A percentile compares a stretch with the other conserved stretches of the same genome.
phyloP scores from a whole-genome alignment of 768 basidiomycete species.

The Stropharia rugosoannulata region DNA sequence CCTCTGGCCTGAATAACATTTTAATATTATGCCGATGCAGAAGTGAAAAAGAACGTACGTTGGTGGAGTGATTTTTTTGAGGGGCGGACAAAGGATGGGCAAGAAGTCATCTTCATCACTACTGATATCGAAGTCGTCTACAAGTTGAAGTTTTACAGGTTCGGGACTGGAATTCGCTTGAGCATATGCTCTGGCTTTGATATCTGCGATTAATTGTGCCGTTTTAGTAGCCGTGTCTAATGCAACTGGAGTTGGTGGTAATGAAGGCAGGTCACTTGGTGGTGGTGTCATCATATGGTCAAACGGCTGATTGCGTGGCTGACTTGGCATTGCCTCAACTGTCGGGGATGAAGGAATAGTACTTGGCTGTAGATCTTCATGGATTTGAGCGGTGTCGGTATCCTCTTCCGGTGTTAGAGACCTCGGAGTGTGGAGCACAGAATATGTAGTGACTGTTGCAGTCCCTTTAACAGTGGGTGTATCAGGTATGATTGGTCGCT shows the following conservation, averaged over 20 bases:
- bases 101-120: constrained; percentile 45
- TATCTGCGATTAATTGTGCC: constrained; percentile 58
- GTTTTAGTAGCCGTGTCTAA: constrained; percentile 46
- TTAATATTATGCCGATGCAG: background rate
- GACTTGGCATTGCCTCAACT: background rate
- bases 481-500: constrained; percentile 34
- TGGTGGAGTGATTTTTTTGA: constrained; percentile 5
- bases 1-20: background rate
- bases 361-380: background rate
- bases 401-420: background rate
- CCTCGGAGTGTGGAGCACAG: background rate
- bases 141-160: constrained; percentile 31
- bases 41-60: constrained; percentile 8
- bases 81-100: constrained; percentile 16
- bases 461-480: background rate
- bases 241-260: constrained; percentile 30
- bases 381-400: background rate
- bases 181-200: constrained; percentile 61
- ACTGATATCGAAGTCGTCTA: constrained; percentile 48
- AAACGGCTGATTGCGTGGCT: constrained; percentile 1
- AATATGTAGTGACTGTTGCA: background rate
- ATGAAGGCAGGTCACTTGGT: constrained; percentile 16
- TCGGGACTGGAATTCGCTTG: constrained; percentile 46
- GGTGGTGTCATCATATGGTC: constrained; percentile 22
- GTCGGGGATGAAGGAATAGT: background rate